Evolutionary conservation across 441 rosid species (phyloP).

Genomic region (Geranium incanum): DNA sequence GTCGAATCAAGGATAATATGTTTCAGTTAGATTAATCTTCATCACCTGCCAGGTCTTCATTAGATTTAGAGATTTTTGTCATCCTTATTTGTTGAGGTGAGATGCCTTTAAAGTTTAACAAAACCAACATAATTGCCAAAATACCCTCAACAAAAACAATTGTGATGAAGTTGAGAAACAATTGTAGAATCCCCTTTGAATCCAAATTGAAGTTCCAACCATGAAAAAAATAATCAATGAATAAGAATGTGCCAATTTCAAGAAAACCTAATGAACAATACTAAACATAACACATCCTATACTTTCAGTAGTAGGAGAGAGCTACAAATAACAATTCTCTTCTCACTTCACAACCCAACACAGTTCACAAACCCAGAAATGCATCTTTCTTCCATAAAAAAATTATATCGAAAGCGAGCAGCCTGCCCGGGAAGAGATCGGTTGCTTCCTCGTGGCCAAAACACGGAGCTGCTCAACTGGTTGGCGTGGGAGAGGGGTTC

Average conservation of each 20-base stretch:
- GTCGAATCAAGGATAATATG: too few relatives aligned
- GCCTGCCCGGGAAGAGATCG: constrained; percentile 14
- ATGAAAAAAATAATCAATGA: not conserved
- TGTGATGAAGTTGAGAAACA: too few relatives aligned
- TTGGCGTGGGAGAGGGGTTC: not conserved
- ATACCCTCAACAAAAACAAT: too few relatives aligned
- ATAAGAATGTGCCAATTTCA: not conserved
- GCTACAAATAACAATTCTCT: not conserved
- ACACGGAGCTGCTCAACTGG: not conserved
- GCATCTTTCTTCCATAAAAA: not conserved
- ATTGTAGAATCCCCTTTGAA: too few relatives aligned
- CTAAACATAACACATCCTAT: not conserved
- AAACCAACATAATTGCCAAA: too few relatives aligned
- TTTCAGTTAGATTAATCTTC: too few relatives aligned
- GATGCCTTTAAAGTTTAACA: too few relatives aligned
- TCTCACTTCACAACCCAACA: constrained; percentile 5
- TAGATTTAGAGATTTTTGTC: too few relatives aligned
- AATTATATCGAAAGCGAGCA: constrained; percentile 17
- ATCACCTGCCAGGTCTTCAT: too few relatives aligned
- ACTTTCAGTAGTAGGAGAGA: not conserved
- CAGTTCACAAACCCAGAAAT: not conserved
- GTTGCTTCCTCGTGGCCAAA: constrained; percentile 12
- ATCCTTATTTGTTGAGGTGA: too few relatives aligned
- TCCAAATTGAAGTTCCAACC: not conserved
- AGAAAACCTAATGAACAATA: not conserved